Evolutionary conservation across 176 grass and related monocot genomes (phyloP).

Genomic region (Zizania latifolia): DNA sequence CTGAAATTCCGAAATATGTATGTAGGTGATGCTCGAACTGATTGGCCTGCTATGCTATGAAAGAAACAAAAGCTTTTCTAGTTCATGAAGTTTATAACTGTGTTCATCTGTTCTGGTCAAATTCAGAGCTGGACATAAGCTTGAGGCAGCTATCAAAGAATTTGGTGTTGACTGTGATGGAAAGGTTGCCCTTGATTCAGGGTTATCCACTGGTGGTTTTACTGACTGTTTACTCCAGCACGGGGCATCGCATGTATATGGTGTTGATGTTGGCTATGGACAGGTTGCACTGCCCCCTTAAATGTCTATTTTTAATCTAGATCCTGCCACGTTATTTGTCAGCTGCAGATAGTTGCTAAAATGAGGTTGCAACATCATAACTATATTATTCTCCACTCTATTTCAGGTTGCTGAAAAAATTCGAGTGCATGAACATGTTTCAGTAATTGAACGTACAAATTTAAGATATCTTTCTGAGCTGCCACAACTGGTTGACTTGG

Average conservation of each 20-base stretch:
- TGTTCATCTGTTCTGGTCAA: constrained; percentile 5
- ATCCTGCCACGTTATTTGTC: background rate
- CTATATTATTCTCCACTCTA: constrained; percentile 15
- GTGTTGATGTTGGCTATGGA: constrained; percentile 97
- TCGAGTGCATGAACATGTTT: constrained; percentile 60
- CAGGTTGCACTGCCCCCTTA: constrained; percentile 49
- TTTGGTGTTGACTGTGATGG: constrained; percentile 69
- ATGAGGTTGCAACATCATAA: background rate
- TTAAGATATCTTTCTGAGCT: constrained; percentile 85
- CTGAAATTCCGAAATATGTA: constrained; percentile 97
- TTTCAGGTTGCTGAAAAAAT: constrained; percentile 98
- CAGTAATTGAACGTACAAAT: constrained; percentile 87
- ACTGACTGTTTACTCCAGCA: constrained; percentile 93
- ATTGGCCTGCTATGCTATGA: background rate
- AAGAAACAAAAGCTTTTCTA: background rate
- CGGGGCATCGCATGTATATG: constrained; percentile 77
- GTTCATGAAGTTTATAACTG: background rate
- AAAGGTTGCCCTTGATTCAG: constrained; percentile 94
- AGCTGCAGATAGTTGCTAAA: background rate
- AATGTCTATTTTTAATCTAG: constrained; percentile 3
- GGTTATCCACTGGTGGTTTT: constrained; percentile 94
- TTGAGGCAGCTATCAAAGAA: constrained; percentile 92
- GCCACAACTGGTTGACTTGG: constrained; percentile 71
- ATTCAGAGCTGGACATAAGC: constrained; percentile 92
- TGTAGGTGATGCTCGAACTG: constrained; percentile 93